Evolutionary conservation across 2,329 filamentous ascomycete species (phyloP), one percentile per base, ranked within the genome.

Genomic region (Aspergillus pseudonomiae): DNA sequence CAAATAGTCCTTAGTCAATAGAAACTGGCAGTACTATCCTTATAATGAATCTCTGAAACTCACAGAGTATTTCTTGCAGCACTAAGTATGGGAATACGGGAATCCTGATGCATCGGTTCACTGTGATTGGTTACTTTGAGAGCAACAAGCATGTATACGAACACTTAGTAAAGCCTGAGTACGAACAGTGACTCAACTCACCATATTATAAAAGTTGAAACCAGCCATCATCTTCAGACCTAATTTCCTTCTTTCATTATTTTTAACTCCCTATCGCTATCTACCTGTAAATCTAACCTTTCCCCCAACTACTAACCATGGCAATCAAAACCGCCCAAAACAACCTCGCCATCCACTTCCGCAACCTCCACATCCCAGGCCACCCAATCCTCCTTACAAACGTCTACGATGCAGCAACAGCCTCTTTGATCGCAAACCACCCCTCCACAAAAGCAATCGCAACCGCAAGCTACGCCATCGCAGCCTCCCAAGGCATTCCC

Each of bases 301-400:
- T n/a, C 6, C 39, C 39, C 7, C 36, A 21, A 39, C 12, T 39
- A 28, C 24, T 52, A 54, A 48, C 11, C 32, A 62, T 59, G 59
- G 19, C 56, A 14, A 34, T 32, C 52, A 62, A 28, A 30, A 32
- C 53, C 12, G 36, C 30, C 9, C 67, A 67, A 53, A 70, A 70
- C 57, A 58, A 63, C 36, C 64, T 65, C 19, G 77, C 77, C 28
- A 66, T 68, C 28, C 67, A 65, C 66, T 65, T 84, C 75, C 63
- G 75, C 68, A 57, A 74, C 70, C 82, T 88, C 24, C 86, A 88
- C 72, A 65, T 74, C 26, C 83, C 85, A 0, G 81, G 82, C 2
- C 69, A 77, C 0, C 86, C 86, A 14, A 63, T 88, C 41, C 64
- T 88, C 48, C 75, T 88, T 6, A 78, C 84, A 12, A 88, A 88